Conservation (phyloP, 768 basidiomycete species). For the Pisolithus orientalis region DNA sequence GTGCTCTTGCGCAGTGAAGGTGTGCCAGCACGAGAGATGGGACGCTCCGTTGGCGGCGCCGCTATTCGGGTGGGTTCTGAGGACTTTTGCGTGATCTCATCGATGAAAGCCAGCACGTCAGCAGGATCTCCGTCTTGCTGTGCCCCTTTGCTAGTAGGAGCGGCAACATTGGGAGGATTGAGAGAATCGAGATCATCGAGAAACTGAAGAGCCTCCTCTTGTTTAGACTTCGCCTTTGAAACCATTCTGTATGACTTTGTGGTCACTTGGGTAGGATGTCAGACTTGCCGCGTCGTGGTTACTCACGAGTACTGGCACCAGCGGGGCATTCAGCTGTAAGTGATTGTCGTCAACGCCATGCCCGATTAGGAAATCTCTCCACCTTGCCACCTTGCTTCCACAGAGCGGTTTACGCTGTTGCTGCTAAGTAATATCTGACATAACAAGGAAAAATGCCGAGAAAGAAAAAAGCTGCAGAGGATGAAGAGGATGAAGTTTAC, state of each 20-base stretch:
- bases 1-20: conserved; percentile 71
- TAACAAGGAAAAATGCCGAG: conserved; percentile 12
- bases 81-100: conserved; percentile 92
- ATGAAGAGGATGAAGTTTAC: conserved; percentile 29
- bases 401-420: neutral
- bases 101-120: conserved; percentile 87
- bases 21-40: conserved; percentile 60
- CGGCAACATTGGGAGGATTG: conserved; percentile 13
- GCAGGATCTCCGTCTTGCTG: conserved; percentile 60
- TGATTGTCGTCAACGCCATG: too few relatives aligned
- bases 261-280: neutral
- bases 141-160: conserved; percentile 14
- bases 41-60: conserved; percentile 47
- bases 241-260: conserved; percentile 21
- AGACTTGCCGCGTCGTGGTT: too few relatives aligned
- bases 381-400: too few relatives aligned
- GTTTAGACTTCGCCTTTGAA: conserved; percentile 63
- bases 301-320: too few relatives aligned
- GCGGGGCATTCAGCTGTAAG: too few relatives aligned
- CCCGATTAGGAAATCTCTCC: too few relatives aligned
- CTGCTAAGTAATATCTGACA: neutral
- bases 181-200: conserved; percentile 77
- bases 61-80: conserved; percentile 65
- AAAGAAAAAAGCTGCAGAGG: conserved; percentile 26
- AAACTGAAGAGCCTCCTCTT: conserved; percentile 86